These are phyloP conservation scores for Theileria equi DNA, from an alignment of 169 alveolate species.

Conservation along the genomic window DNA sequence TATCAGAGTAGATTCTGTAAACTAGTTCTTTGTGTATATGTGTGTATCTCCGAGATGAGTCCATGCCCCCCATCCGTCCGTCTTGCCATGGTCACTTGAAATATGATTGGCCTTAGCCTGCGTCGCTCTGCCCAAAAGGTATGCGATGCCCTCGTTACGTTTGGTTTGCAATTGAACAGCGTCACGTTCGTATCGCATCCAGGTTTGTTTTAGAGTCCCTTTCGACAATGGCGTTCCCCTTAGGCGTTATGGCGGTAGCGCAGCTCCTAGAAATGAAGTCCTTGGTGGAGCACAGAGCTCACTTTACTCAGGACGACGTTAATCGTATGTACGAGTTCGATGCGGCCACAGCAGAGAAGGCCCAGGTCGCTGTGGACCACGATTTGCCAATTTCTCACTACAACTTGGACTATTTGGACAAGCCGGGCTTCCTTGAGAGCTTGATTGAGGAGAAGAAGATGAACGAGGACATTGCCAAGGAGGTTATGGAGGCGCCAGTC, in stretches of 20 bases:
- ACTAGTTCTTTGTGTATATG: neutral
- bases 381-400: constrained; percentile 72
- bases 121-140: constrained; percentile 49
- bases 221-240: neutral
- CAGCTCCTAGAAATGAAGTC: constrained; percentile 77
- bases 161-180: constrained; percentile 71
- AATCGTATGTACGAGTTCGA: constrained; percentile 76
- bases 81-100: neutral
- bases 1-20: constrained; percentile 7
- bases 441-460: constrained; percentile 60
- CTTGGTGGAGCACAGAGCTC: constrained; percentile 77
- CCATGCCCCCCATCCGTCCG: constrained; percentile 26
- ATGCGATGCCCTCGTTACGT: constrained; percentile 75
- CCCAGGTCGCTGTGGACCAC: constrained; percentile 80
- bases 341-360: constrained; percentile 74
- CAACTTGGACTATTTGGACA: constrained; percentile 74
- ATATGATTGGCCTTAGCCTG: constrained; percentile 20
- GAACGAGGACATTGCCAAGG: constrained; percentile 56
- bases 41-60: neutral
- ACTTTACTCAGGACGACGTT: constrained; percentile 76
- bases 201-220: constrained; percentile 42
- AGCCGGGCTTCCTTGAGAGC: constrained; percentile 66
- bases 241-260: constrained; percentile 79
- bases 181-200: constrained; percentile 80
- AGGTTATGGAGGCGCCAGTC: constrained; percentile 44